These are phyloP conservation scores for Neurospora sp. DNA, from an alignment of 495 filamentous ascomycete genomes.

Conservation along the genomic window DNA sequence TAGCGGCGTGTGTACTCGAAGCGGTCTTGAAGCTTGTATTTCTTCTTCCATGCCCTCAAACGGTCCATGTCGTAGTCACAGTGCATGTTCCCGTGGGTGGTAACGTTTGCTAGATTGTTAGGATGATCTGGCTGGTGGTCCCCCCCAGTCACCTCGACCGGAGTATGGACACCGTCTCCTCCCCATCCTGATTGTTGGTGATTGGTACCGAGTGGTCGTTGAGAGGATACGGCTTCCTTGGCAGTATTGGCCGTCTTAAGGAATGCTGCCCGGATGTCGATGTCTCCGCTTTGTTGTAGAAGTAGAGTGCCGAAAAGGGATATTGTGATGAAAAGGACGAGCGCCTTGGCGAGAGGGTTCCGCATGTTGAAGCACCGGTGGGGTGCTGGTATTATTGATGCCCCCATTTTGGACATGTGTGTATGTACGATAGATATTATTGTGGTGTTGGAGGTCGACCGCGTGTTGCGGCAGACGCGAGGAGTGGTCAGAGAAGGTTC, in stretches of 20 bases:
- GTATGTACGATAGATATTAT: neutral
- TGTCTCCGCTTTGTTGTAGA: conserved; percentile 23
- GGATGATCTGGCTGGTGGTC: conserved; percentile 6
- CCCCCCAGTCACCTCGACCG: conserved; percentile 1
- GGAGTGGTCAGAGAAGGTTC: neutral
- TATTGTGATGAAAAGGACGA: conserved; percentile 26
- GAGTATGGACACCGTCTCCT: neutral
- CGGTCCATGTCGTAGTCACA: conserved; percentile 36
- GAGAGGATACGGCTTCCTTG: conserved; percentile 21
- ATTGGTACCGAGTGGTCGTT: conserved; percentile 19
- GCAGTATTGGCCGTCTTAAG: conserved; percentile 26
- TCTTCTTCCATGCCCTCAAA: conserved; percentile 29
- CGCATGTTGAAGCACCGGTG: conserved; percentile 35
- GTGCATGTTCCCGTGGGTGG: conserved; percentile 20
- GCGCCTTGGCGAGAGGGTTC: conserved; percentile 31
- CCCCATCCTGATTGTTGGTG: conserved; percentile 1
- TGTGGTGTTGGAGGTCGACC: neutral
- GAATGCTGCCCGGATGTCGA: conserved; percentile 29
- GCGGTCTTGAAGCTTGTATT: conserved; percentile 33
- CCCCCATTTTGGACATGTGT: conserved; percentile 23
- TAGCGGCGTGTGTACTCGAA: conserved; percentile 46
- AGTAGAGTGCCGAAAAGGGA: conserved; percentile 24
- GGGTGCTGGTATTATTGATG: conserved; percentile 18
- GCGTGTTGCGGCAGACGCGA: neutral
- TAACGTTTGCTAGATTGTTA: conserved; percentile 4